Evolutionary conservation across 2,329 filamentous ascomycete species (phyloP), one percentile per base, ranked within the genome.

Genomic region (Cordyceps cicadae): DNA sequence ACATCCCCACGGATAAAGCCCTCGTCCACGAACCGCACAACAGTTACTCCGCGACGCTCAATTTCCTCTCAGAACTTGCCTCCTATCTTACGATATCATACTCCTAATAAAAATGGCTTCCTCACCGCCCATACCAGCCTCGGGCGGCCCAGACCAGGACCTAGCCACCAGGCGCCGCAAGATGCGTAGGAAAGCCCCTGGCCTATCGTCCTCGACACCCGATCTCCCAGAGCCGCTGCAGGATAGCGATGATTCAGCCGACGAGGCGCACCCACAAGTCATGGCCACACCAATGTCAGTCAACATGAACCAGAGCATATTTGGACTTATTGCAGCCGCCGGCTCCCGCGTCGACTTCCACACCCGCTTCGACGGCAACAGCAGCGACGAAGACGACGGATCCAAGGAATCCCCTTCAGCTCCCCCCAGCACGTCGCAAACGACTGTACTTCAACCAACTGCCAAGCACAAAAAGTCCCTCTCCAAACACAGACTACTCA

Each of bases 281-380:
- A 73, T 54, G 29, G 19, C 77, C 2, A 71, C 68, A 9, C 76
- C 79, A 64, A 77, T 82, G 71, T 80, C 82, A 62, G 78, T 84
- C 74, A 90, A 92, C 69, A 90, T 96, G 86, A 94, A 96, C 73
- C 92, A 96, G 78, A 95, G 90, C 65, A 87, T 97, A 60, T 96
- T 97, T 72, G 92, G 91, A 59, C 84, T 97, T 75, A 92, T 97
- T 66, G 90, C 92, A 7, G 90, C 91, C 17, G 91, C 91, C 43
- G 90, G 92, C 7, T 92, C 90, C 34, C 86, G 85, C 62, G 87
- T 89, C 56, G 88, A 95, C 74, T 92, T 95, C 70, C 87, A 90
- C 72, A 83, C 89, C 62, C 84, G 89, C 43, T 93, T 94, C 72
- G 88, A 92, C 69, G 88, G 77, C 54, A 80, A 88, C 65, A 92